Conservation (phyloP, 257 asterid genomes). For the Solanum virginianum region DNA sequence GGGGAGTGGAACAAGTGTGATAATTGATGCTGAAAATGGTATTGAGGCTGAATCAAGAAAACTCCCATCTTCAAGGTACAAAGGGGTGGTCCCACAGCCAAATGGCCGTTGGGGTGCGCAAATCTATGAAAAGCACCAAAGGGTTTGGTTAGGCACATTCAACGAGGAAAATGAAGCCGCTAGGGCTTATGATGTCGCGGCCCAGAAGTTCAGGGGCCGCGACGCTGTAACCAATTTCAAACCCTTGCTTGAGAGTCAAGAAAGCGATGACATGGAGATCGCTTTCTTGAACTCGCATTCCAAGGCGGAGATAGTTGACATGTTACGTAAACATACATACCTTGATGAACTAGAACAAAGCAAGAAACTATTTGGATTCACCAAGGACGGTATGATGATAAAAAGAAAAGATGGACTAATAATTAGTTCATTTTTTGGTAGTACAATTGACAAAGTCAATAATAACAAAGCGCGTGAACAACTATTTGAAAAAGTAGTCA, state of each 20-base stretch:
- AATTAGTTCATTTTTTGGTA: not conserved
- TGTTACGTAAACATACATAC: constrained; percentile 83
- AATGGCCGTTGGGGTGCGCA: constrained; percentile 98
- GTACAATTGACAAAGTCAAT: not conserved
- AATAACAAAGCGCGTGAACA: constrained; percentile 27
- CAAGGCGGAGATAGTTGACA: constrained; percentile 75
- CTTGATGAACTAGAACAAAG: constrained; percentile 68
- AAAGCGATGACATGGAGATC: constrained; percentile 25
- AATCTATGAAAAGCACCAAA: constrained; percentile 78
- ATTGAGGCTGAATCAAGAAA: constrained; percentile 69
- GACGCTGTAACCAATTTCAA: constrained; percentile 83
- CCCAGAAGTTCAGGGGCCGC: constrained; percentile 80
- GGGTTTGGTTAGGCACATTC: constrained; percentile 90
- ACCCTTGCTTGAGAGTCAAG: constrained; percentile 19
- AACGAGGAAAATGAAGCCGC: constrained; percentile 81
- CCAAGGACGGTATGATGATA: not conserved
- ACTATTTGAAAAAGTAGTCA: constrained; percentile 76
- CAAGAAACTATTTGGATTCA: constrained; percentile 16
- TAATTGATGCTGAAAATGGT: constrained; percentile 47
- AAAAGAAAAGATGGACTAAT: not conserved
- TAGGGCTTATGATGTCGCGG: constrained; percentile 79
- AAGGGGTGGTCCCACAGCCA: constrained; percentile 97
- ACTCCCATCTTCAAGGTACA: constrained; percentile 77
- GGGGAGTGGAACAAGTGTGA: constrained; percentile 56
- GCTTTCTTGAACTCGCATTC: constrained; percentile 56